These are phyloP conservation scores for Gossypium sturtianum DNA, from an alignment of 345 rosid genomes.

Conservation along the genomic window DNA sequence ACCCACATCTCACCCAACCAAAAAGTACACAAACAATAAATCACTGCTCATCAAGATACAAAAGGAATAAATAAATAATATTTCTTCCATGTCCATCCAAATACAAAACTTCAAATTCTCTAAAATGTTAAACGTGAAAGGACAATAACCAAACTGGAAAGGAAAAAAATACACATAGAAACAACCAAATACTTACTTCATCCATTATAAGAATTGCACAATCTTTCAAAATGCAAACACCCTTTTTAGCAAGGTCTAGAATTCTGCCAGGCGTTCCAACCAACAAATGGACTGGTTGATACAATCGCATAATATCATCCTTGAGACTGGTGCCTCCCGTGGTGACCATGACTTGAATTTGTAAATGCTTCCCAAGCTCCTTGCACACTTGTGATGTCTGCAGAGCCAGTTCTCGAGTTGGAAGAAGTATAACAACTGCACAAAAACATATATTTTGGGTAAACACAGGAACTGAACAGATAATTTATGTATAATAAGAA, in stretches of 20 bases:
- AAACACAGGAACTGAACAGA: background rate
- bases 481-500: background rate
- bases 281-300: slow-evolving; percentile 94
- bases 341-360: slow-evolving; percentile 96
- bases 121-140: background rate
- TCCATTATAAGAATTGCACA: slow-evolving; percentile 97
- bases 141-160: background rate
- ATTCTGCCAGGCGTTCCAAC: slow-evolving; percentile 99
- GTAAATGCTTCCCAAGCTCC: slow-evolving; percentile 93
- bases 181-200: slow-evolving; percentile 51
- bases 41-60: background rate
- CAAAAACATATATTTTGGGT: slow-evolving; percentile 6
- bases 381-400: slow-evolving; percentile 99
- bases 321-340: slow-evolving; percentile 98
- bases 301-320: slow-evolving; percentile 98
- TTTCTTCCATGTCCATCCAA: background rate
- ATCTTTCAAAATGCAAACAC: slow-evolving; percentile 90
- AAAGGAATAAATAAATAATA: background rate
- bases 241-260: slow-evolving; percentile 90
- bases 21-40: background rate
- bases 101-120: background rate
- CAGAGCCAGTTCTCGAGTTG: slow-evolving; percentile 95
- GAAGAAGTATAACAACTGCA: slow-evolving; percentile 92
- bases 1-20: background rate
- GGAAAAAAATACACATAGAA: background rate